Evolutionary conservation across 1,139 yeast genomes (phyloP), one percentile per base, ranked within the genome.

Genomic region (Suhomyces bribrorum): DNA sequence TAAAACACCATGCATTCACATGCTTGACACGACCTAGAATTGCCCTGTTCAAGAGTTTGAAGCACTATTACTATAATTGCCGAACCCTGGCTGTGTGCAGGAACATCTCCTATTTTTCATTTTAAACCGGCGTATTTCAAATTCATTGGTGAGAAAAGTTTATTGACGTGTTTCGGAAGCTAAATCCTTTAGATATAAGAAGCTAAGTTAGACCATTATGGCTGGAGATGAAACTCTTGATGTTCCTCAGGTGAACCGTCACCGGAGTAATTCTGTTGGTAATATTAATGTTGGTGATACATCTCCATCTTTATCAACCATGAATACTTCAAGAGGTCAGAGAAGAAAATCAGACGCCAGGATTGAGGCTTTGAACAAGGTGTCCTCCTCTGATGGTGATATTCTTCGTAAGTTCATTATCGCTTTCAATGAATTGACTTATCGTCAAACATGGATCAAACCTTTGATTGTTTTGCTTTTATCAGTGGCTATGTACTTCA

Each of bases 391-490:
- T 9, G 80, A 71, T 44, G 44, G 53, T 4, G 81, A 73, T n/a
- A 61, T 77, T 14, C 50, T 70, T 32, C 59, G 60, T 16, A 82
- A 82, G 52, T 58, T 82, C 32, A 67, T 77, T 66, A 57, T 79
- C 13, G 75, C 79, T 0, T 77, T 75, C 47, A 72, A 75, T 29
- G 92, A 86, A 51, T 64, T 85, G 49, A 61, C 77, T 40, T 80
- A 77, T 55, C 73, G 88, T 45, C 85, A 86, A 55, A 79, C 95
- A 8, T 90, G 97, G 97, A 59, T 87, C 29, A 66, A 77, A 13
- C 95, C 96, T 1, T 59, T 83, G 35, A 28, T 83, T 4, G 61
- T 79, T 7, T 53, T 83, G 44, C 29, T 59, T 0, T 37, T 58
- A 1, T 59, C 75, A 3, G 64, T 67, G 38, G 46, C 55, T 2